Base-by-base conservation (phyloP, 1,284 basidiomycete genomes). In the Boletus albobrunnescens region DNA sequence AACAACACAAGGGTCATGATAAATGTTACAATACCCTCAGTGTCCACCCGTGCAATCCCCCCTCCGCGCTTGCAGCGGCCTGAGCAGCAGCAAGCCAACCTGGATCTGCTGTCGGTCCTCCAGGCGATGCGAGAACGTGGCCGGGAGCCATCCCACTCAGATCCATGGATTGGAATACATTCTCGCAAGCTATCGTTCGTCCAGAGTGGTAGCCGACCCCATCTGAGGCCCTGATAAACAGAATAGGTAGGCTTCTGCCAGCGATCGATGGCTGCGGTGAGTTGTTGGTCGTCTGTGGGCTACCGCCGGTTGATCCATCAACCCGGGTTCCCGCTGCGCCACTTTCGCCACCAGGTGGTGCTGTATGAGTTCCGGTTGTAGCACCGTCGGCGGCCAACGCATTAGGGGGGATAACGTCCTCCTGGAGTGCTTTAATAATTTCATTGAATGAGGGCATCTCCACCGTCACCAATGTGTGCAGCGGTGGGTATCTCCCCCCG, bases 161-260 rank as follows among this genome's bases (percentile, higher is more conserved):
- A 60, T 81, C 81, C 67, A 87, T 75, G 14, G 71, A 67, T 54
- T 82, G 79, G 66, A 86, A 87, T 27, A 89, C 79, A 56, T 90
- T 91, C 62, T 89, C 89, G 59, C 84, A 88, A 28, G 88, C 78
- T 46, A 93, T 83, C 53, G 87, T 87, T 49, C 87, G 78, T 33
- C 88, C 88, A 24, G 87, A 89, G 61, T 91, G 87, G 62, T 90
- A 91, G 4, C 87, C 87, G 22, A 90, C 79, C 19, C 88, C 88
- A 64, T 91, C 80, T 51, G 74, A 73, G 47, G 85, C 76, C 46
- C 88, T 78, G 56, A 91, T 84, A 65, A 90, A 84, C 47, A 91
- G 62, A 60, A 90, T 60, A 9, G 86, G 81, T 27, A 91, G 67
- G 58, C 76, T 81, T 47, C 80, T 75, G 19, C 89, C 78, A 17